Conservation (phyloP, 441 rosid genomes). For the Jatropha multifida region DNA sequence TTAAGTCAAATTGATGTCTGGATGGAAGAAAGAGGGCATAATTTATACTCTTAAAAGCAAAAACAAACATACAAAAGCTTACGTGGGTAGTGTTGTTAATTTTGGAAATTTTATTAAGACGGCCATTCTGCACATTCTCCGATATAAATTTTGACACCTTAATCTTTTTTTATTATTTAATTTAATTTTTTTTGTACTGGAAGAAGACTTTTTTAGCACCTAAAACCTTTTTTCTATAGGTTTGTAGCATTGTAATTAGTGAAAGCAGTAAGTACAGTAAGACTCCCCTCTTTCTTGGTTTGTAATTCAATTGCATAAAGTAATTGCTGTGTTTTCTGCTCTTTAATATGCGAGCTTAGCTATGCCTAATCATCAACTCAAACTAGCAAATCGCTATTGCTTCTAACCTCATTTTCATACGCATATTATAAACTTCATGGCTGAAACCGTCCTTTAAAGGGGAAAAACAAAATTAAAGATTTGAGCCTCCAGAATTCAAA, state of each 20-base stretch:
- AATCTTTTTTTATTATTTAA: background rate
- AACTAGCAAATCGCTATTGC: too few relatives aligned
- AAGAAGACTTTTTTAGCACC: conserved; percentile 10
- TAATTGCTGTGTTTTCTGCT: background rate
- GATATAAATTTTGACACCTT: conserved; percentile 2
- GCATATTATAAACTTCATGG: too few relatives aligned
- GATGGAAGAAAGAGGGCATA: conserved; percentile 25
- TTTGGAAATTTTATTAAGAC: conserved; percentile 13
- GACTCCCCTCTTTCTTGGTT: conserved; percentile 35
- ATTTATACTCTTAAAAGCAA: conserved; percentile 25
- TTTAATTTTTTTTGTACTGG: background rate
- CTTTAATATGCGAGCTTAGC: too few relatives aligned
- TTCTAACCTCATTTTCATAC: too few relatives aligned
- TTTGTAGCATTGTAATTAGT: conserved; percentile 60
- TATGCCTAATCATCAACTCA: too few relatives aligned
- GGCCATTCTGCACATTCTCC: conserved; percentile 16
- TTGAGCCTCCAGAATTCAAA: background rate
- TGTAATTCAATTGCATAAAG: background rate
- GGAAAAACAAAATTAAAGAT: background rate
- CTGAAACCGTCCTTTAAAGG: too few relatives aligned
- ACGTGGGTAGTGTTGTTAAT: conserved; percentile 21
- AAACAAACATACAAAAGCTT: conserved; percentile 30
- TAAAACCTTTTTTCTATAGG: conserved; percentile 23
- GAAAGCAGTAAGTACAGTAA: conserved; percentile 37
- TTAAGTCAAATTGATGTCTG: conserved; percentile 39